Base-by-base conservation (phyloP, 257 asterid species). In the Przewalskia tangutica region DNA sequence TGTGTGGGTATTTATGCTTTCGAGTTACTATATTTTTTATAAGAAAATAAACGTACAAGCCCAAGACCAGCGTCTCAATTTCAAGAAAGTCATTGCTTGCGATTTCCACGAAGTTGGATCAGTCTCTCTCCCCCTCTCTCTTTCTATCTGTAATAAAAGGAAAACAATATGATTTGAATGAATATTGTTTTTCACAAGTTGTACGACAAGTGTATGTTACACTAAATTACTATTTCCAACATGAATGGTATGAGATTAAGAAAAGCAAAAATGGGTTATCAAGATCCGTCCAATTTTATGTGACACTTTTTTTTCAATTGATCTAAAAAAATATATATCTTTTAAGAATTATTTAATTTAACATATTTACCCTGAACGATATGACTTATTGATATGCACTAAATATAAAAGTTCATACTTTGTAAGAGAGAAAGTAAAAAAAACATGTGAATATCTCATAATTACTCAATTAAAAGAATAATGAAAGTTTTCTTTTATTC, bases 41-140 rank as follows among this genome's bases (percentile, higher is more conserved):
- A 55, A 10, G 2, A 8, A 20, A 60, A 53, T 17, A 9, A 32
- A n/a, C 11, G n/a, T 48, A 40, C 14, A 27, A 51, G 83, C 81
- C 86, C 80, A 83, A 71, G 55, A 60, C 36, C 75, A 85, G 89
- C 90, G 89, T 88, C 90, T 73, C 46, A 27, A 51, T 42, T 62
- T 23, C 59, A 86, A 84, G 67, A 64, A 38, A 77, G 83, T 83
- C 84, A 14, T 79, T 4, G 55, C 7, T 77, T 42, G 87, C 77
- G 81, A 77, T 59, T 89, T 89, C 93, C 87, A 77, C 71, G 94
- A 84, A 92, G 86, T 76, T 86, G 85, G 83, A 58, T 86, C 81
- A 44, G 27, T 66, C 12, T 75, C 42, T 1, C 2, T 84, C n/a
- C 59, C 73, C 78, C 77, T 42, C 65, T 77, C 82, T 63, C 56